Percentiles rank a stretch among this genome's conserved stretches.
Conservation (phyloP, 106 monocot species). For the Dioscorea dumetorum region DNA sequence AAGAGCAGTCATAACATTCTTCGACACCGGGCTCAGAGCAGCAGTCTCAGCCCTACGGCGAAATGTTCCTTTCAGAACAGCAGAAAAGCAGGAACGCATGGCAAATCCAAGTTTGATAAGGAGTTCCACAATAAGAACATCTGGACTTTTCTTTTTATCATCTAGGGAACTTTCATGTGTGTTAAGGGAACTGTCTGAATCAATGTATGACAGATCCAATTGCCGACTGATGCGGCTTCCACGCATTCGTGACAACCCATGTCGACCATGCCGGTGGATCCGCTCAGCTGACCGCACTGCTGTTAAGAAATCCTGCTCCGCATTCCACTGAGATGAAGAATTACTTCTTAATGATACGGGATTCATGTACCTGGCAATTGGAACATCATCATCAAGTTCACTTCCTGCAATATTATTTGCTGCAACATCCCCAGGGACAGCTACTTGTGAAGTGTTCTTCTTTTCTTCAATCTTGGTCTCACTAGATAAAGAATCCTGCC, state of each 20-base stretch:
- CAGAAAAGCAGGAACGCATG: conserved; percentile 38
- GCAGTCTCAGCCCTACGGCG: conserved; percentile 62
- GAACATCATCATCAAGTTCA: conserved; percentile 53
- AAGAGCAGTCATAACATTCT: conserved; percentile 50
- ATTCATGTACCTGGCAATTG: conserved; percentile 30
- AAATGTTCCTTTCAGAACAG: conserved; percentile 52
- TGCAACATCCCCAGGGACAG: conserved; percentile 25
- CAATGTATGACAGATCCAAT: conserved; percentile 36
- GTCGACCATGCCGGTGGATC: conserved; percentile 47
- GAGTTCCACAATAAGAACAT: conserved; percentile 42
- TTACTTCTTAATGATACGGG: conserved; percentile 27
- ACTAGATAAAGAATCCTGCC: conserved; percentile 58
- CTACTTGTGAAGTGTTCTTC: conserved; percentile 22
- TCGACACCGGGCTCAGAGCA: conserved; percentile 44
- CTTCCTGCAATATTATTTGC: conserved; percentile 25
- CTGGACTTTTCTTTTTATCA: conserved; percentile 40
- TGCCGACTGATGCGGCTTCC: conserved; percentile 47
- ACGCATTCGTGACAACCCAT: conserved; percentile 46
- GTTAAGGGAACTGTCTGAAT: conserved; percentile 37
- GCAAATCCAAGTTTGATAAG: conserved; percentile 41
- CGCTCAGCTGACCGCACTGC: conserved; percentile 37
- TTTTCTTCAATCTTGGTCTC: conserved; percentile 44
- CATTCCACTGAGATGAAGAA: conserved; percentile 32
- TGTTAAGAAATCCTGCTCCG: conserved; percentile 48
- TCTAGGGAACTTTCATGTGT: conserved; percentile 33